Evolutionary conservation across 2,329 filamentous ascomycete species (phyloP), one percentile per base, ranked within the genome.

Genomic region (Neofusicoccum sp.): DNA sequence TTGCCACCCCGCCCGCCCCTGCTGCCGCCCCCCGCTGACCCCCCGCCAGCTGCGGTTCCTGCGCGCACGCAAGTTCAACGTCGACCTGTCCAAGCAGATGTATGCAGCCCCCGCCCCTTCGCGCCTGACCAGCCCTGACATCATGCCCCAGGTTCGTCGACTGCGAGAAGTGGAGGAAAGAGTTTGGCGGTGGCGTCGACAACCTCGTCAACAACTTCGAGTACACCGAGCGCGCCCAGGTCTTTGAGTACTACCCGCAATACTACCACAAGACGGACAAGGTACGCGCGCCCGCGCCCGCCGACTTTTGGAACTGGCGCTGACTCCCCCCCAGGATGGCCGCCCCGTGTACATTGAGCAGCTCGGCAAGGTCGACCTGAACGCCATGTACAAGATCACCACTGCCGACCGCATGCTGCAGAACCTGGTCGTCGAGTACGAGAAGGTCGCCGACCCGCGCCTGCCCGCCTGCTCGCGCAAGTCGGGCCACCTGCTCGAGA

Each of bases 211-310:
- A 85, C 65, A 88, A 80, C 68, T 96, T 96, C 82, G 87, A 95
- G 63, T 97, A 96, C 80, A 83, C 83, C 65, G 93, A 97, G 84
- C 95, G 93, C 78, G 74, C 84, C 60, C 76, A 93, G 73, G 85
- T 99, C 62, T 90, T 90, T 77, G 82, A 93, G 78, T 96, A 90
- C 83, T 99, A 99, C 80, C 91, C 91, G 49, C 95, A 99, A 80
- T 99, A 95, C 82, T 99, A 99, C 82, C 95, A 99, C 85, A 97
- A 97, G 82, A 93, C 87, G 11, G 91, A 95, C 79, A 92, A 91
- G 76, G 83, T 84, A 73, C 20, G 72, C 64, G 3, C 6, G 3
- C 30, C 34, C 34, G 6, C 31, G 8, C 12, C 40, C n/a, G 5
- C 14, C 28, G 14, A 24, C 5, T n/a, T 16, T 20, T n/a, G 14